Percentiles rank a stretch among this genome's conserved stretches.
Conservation (phyloP, 108 stramenopile genomes). For the Craspedostauros australis region DNA sequence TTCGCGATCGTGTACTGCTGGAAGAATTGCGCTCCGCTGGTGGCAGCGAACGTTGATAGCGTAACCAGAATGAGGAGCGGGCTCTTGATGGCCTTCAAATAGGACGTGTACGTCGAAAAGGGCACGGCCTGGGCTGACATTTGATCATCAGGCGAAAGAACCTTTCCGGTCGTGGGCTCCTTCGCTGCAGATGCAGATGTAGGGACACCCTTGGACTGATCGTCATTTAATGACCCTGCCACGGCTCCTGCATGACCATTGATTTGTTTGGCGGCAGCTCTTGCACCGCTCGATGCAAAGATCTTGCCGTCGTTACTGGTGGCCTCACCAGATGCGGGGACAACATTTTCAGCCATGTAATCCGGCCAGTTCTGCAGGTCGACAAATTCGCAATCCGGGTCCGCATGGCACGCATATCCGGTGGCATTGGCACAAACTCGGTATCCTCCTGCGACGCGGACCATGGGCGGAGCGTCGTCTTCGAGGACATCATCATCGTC, state of each 20-base stretch:
- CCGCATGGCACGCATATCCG: slow-evolving; percentile 40
- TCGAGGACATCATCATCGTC: neutral
- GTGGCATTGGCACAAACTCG: slow-evolving; percentile 12
- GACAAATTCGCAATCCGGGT: slow-evolving; percentile 48
- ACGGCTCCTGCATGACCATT: neutral
- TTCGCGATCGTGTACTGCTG: slow-evolving; percentile 76
- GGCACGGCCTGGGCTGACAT: slow-evolving; percentile 79
- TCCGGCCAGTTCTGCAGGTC: slow-evolving; percentile 41
- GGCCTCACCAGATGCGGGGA: slow-evolving; percentile 6
- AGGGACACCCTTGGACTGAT: neutral
- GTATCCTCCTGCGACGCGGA: slow-evolving; percentile 23
- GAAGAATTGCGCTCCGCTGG: slow-evolving; percentile 72
- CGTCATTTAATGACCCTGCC: neutral
- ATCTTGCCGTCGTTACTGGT: neutral
- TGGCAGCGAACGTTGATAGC: slow-evolving; percentile 47
- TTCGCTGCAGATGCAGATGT: neutral
- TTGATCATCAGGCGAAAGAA: slow-evolving; percentile 57
- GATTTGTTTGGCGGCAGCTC: neutral
- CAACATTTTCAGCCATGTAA: slow-evolving; percentile 29
- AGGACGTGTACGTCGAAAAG: slow-evolving; percentile 57
- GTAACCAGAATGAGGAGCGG: slow-evolving; percentile 56
- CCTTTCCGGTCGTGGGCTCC: neutral
- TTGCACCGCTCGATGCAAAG: neutral
- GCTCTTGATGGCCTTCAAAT: slow-evolving; percentile 63
- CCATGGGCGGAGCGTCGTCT: neutral